Evolutionary conservation across 2,329 filamentous ascomycete genomes (phyloP), one percentile per base, ranked within the genome.

Genomic region (Botrytis medusae): DNA sequence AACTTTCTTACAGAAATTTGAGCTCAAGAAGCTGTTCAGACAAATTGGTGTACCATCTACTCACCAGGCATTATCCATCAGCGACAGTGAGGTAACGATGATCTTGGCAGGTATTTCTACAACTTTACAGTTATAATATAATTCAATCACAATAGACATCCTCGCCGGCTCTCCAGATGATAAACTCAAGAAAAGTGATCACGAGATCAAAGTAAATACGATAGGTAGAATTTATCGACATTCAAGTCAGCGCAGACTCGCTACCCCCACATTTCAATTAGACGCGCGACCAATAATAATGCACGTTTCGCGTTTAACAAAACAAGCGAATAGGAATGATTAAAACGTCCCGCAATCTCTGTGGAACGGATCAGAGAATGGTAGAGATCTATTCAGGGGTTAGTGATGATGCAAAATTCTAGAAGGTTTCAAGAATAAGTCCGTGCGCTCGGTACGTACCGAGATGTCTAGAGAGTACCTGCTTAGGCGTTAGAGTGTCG

Each of bases 1-100:
- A 12, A 7, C 0, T 29, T 25, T 0, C 1, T 7, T 16, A 7
- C 25, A 29, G 1, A 10, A 8, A 7, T 16, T 3, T 16, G 0
- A 7, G 14, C 12, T 18, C 5, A 8, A 29, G n/a, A 54, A 29
- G 12, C 25, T 29, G 14, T 3, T 29, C 14, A 6, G 25, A 18
- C n/a, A 0, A 29, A 34, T 20, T 2, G 22, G 0, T 5, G 8
- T 22, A 34, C 1, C 18, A 59, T 59, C 14, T 29, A 29, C 51
- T 29, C 6, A 29, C 14, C 51, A 54, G 51, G 51, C 51, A 16
- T 12, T 29, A n/a, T 54, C 14, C 0, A 4, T 34, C 3, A 10
- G 32, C 29, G 9, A 8, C 6, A 20, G 34, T 59, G 10, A 16
- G 2, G 22, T 3, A 34, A 32, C 8, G 0, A 34, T 59, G 18